Evolutionary conservation across 2,329 filamentous ascomycete species (phyloP).

Genomic region (Pseudopyricularia cyperi): DNA sequence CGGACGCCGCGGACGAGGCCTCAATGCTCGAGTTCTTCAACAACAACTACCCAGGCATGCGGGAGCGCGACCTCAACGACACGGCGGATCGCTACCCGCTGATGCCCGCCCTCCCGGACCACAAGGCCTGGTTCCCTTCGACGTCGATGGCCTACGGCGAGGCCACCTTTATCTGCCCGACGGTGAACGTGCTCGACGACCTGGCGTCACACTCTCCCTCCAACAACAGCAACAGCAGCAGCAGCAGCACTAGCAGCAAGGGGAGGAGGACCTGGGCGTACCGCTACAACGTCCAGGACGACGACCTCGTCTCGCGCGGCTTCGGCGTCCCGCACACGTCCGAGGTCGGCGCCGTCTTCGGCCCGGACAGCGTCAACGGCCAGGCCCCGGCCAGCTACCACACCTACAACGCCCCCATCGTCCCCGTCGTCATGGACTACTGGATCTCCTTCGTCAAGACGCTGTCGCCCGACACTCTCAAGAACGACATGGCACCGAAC

Average conservation of each 20-base stretch:
- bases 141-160: conserved; percentile 29
- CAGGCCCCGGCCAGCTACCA: conserved; percentile 24
- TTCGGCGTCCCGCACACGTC: conserved; percentile 35
- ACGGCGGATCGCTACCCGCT: conserved; percentile 27
- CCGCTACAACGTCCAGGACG: conserved; percentile 34
- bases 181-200: conserved; percentile 23
- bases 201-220: conserved; percentile 7
- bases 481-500: conserved; percentile 18
- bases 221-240: neutral
- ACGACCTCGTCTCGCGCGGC: conserved; percentile 19
- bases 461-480: conserved; percentile 28
- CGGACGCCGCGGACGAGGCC: conserved; percentile 19
- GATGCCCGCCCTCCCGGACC: conserved; percentile 19
- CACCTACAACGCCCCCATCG: conserved; percentile 28
- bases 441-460: conserved; percentile 33
- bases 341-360: conserved; percentile 34
- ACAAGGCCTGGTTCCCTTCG: conserved; percentile 29
- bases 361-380: conserved; percentile 22
- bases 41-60: conserved; percentile 29
- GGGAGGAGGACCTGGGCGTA: conserved; percentile 25
- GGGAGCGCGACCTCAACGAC: conserved; percentile 14
- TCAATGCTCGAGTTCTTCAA: conserved; percentile 26
- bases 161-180: conserved; percentile 29
- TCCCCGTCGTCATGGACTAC: conserved; percentile 34
- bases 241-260: neutral